Conservation (phyloP, 495 filamentous ascomycete species). For the Cairneyella variabilis region DNA sequence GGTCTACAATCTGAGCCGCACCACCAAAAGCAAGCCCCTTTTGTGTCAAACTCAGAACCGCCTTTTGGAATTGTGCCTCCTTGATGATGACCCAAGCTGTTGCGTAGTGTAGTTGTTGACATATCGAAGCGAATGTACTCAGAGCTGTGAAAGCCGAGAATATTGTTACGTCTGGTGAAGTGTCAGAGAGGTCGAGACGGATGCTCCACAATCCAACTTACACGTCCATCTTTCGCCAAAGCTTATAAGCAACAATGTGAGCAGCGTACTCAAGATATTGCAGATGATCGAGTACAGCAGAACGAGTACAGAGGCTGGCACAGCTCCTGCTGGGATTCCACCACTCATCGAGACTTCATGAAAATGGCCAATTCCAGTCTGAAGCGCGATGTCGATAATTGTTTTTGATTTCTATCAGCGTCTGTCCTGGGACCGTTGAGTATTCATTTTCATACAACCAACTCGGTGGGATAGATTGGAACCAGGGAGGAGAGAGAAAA, state of each 20-base stretch:
- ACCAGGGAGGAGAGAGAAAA: background rate
- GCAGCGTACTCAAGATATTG: constrained; percentile 29
- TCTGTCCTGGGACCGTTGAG: background rate
- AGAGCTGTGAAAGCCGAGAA: constrained; percentile 36
- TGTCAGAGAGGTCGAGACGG: no score
- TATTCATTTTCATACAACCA: constrained; percentile 4
- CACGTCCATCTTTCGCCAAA: constrained; percentile 44
- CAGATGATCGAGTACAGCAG: constrained; percentile 40
- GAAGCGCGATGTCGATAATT: background rate
- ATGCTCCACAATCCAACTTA: no score
- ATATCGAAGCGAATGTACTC: constrained; percentile 37
- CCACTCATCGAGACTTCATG: constrained; percentile 28
- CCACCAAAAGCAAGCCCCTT: constrained; percentile 45
- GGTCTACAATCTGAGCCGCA: constrained; percentile 37
- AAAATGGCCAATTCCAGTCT: background rate
- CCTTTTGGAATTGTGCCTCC: constrained; percentile 35
- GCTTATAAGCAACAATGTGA: constrained; percentile 38
- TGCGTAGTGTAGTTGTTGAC: constrained; percentile 44
- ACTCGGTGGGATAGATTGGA: background rate
- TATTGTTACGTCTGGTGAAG: constrained; percentile 37
- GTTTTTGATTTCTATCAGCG: background rate
- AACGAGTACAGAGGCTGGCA: constrained; percentile 33
- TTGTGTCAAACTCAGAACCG: constrained; percentile 30
- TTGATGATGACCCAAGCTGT: constrained; percentile 39
- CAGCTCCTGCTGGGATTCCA: constrained; percentile 38